These are phyloP conservation scores for Quercus ilex DNA, from an alignment of 306 rosid genomes.

Conservation along the genomic window DNA sequence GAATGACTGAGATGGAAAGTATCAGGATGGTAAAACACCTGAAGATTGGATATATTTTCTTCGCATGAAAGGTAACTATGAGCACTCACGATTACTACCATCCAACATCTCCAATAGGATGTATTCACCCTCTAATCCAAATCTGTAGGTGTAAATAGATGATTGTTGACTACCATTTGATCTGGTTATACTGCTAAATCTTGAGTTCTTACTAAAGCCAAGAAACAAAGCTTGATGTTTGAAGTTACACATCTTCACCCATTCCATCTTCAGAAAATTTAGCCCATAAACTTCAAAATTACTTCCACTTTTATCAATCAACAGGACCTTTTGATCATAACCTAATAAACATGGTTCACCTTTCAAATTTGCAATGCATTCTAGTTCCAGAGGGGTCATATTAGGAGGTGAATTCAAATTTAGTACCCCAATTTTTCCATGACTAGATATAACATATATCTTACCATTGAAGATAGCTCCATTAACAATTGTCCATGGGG, in stretches of 20 bases:
- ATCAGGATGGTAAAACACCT: background rate
- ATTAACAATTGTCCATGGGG: background rate
- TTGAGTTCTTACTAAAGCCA: background rate
- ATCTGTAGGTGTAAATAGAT: background rate
- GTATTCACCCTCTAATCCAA: too few relatives aligned
- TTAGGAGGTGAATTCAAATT: background rate
- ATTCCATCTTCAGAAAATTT: background rate
- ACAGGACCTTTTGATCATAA: background rate
- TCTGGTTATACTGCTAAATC: background rate
- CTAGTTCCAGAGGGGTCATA: background rate
- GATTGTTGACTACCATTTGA: background rate
- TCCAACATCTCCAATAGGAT: too few relatives aligned
- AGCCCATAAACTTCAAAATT: background rate
- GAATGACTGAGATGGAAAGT: background rate
- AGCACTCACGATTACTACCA: too few relatives aligned
- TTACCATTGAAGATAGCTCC: background rate
- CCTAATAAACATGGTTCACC: background rate
- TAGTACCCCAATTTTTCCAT: background rate
- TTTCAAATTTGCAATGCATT: background rate
- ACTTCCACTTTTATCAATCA: background rate
- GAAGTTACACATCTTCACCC: background rate
- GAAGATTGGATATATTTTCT: too few relatives aligned
- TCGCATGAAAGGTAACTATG: too few relatives aligned
- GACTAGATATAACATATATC: background rate
- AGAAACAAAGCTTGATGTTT: background rate